Base-by-base conservation (phyloP, 495 filamentous ascomycete species). In the Trichocladium antarcticum region DNA sequence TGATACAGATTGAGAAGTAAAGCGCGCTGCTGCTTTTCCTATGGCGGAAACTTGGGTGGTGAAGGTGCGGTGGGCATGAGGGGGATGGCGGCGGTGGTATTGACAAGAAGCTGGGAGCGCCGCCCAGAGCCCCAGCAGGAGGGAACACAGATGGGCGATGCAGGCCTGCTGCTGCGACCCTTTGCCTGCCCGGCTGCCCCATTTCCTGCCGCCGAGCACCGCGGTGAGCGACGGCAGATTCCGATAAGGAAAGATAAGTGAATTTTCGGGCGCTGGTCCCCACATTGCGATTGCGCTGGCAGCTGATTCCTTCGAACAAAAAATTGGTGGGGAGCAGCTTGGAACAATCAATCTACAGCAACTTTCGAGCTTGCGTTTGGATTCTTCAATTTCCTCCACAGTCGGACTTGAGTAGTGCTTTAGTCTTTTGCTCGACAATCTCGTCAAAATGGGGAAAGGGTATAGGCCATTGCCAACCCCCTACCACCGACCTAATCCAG, bases 191-290 rank as follows among this genome's bases (percentile, higher is more conserved):
- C 49, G 52, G 54, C 57, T 38, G 57, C 47, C 47, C 52, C 43
- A 28, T 43, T 38, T 37, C 38, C 28, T 51, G 48, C 41, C 38
- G 41, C 29, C 27, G 37, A 14, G 24, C 15, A 22, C 24, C 43
- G 61, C 61, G 61, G 61, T 59, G 41, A 36, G 32, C 0, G 11
- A 17, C 28, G 61, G 59, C 61, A 64, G 49, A 50, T 44, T 11
- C 6, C 34, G 61, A 64, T 64, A 64, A 64, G 46, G 16, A 16
- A 31, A 49, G 60, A 64, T 64, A 64, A 64, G 60, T 45, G 61
- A 62, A 60, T 60, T 64, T 64, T 62, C 50, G 59, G 45, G 9
- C 32, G 15, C 29, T 12, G 35, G 41, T 32, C 38, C 42, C 45
- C 56, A 54, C 42, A 45, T 20, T 17, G 21, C 42, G 32, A 17